Base-by-base conservation (phyloP, 164 flowering plant species). In the Brasenia schreberi region DNA sequence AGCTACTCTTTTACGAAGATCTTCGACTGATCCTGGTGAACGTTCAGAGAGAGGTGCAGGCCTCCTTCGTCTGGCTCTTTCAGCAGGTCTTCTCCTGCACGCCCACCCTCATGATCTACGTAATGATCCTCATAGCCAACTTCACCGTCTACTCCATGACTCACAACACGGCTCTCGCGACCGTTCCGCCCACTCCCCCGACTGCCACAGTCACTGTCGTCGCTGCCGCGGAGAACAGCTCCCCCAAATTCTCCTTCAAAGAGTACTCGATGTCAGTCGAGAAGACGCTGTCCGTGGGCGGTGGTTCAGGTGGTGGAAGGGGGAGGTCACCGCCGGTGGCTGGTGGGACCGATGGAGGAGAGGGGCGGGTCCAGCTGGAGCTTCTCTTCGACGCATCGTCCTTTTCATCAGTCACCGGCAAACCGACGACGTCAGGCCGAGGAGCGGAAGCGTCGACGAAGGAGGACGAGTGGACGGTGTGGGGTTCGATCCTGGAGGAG, bases 51-150 rank as follows among this genome's bases (percentile, higher is more conserved):
- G 98, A 93, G 65, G 82, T 90, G 77, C 79, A 90, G 58, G 92
- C 88, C 0, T 87, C 98, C 0, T 93, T 93, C 56, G 97, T 93
- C 6, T 93, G 98, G 97, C 68, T 93, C 14, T 93, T 93, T 61
- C 88, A 89, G 65, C 92, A 88, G 66, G 88, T 91, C 16, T 94
- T 91, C 73, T 89, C 97, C 0, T 88, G 79, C 17, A 94, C 97
- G 0, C 97, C 97, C 0, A 83, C 97, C 7, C 80, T 90, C 42
- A 94, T 94, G 97, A 85, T 91, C 42, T 91, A 76, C 43, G 87
- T 94, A 16, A 94, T 94, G 98, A 89, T 94, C 56, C 82, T 94
- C 33, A 74, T 94, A 0, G 98, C 98, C 0, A 94, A 94, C 53
- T 94, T 84, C 77, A 85, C 97, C 3, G 97, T 90, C 5, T 69